Evolutionary conservation across 257 asterid genomes (phyloP), one percentile per base, ranked within the genome.

Genomic region (Solanum arcanum): DNA sequence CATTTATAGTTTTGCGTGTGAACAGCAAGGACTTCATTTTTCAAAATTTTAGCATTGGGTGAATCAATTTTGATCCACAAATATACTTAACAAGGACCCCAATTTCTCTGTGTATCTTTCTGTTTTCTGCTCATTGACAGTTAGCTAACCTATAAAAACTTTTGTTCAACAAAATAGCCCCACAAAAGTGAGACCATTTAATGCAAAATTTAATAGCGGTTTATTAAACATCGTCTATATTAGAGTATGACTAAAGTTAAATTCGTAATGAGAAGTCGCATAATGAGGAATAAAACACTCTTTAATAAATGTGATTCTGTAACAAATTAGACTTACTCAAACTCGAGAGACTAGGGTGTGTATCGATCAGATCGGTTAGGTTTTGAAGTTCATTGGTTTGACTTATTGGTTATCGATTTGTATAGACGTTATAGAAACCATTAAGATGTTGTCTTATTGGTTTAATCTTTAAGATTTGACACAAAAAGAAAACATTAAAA

Each of bases 111-210:
- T 44, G 15, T 44, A 12, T 27, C 85, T 47, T 18, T 81, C 69
- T 49, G 85, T 49, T 20, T 31, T 81, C 85, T 81, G 69, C 85
- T 81, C 85, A 81, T 81, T 81, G 69, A 49, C 85, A 80, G 85
- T 49, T 29, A 49, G 85, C 23, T n/a, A 37, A 59, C 3, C 68
- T 21, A 59, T 56, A 20, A 56, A 56, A 47, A 16, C 39, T 46
- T 78, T 46, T 78, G 5, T 27, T 15, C 66, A 56, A 56, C 64
- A 56, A 3, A 74, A 46, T 20, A 46, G 41, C 72, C 69, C 46
- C 85, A 81, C 70, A 29, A 29, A 80, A 11, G 11, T 29, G 68
- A 46, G 23, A 52, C 29, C 35, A 81, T 81, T 81, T 81, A 81
- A 81, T 81, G 69, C 69, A 80, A 33, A 33, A 44, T 77, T 25